These are phyloP conservation scores for Pelargonium myrrhifolium DNA, from an alignment of 441 rosid species.

Conservation along the genomic window DNA sequence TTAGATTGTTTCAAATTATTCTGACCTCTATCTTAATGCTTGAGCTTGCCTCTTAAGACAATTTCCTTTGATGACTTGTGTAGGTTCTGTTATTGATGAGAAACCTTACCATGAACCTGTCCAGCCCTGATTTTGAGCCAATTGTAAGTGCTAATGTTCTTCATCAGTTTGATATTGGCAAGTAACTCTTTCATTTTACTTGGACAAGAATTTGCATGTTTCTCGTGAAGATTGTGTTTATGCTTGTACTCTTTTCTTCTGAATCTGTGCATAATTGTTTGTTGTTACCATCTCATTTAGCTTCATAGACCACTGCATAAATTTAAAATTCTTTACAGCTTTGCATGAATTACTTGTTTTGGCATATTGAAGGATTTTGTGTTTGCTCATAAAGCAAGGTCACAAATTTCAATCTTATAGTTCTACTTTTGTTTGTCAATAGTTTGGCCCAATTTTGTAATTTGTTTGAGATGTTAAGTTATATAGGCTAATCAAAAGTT, in stretches of 20 bases:
- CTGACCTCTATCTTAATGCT: neutral
- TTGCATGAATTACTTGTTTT: too few species aligned
- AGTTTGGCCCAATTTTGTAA: neutral
- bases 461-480: neutral
- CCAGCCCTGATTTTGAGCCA: conserved; percentile 55
- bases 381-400: too few species aligned
- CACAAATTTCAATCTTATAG: too few species aligned
- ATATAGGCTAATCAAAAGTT: too few species aligned
- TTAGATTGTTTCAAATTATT: too few species aligned
- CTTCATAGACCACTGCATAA: too few species aligned
- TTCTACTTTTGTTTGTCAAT: neutral
- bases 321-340: too few species aligned
- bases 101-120: conserved; percentile 56
- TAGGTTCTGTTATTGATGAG: conserved; percentile 63
- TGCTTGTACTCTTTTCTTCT: neutral
- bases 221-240: neutral
- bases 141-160: conserved; percentile 44
- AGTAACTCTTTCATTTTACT: neutral
- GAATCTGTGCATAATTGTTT: neutral
- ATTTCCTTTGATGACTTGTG: conserved; percentile 18
- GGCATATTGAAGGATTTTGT: too few species aligned
- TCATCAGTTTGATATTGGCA: neutral
- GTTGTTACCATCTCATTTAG: too few species aligned
- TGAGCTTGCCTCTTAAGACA: neutral
- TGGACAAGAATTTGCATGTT: neutral